Evolutionary conservation across 352 stramenopile species (phyloP).

Genomic region (Globisporangium acanthophoron): DNA sequence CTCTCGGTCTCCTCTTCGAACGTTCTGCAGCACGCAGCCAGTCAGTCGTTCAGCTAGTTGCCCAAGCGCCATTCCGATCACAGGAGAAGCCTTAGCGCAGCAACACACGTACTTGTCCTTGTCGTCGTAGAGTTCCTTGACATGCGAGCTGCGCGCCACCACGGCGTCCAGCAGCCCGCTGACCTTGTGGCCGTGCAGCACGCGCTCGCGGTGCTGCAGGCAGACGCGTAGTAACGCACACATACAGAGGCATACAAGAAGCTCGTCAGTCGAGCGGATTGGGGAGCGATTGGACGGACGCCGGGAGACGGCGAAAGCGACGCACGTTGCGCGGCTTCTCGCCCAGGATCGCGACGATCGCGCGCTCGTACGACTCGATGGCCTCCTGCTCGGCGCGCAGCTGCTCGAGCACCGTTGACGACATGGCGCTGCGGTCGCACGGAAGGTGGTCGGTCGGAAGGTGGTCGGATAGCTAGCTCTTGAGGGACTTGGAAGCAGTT

Average conservation of each 20-base stretch:
- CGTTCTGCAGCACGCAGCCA: slow-evolving; percentile 27
- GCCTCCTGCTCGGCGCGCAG: slow-evolving; percentile 76
- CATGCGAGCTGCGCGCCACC: slow-evolving; percentile 56
- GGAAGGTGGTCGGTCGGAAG: not conserved
- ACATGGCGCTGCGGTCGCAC: slow-evolving; percentile 35
- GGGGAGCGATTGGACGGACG: not conserved
- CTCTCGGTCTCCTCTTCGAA: slow-evolving; percentile 70
- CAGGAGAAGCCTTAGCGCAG: not conserved
- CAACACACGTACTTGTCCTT: slow-evolving; percentile 56
- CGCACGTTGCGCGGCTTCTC: slow-evolving; percentile 82
- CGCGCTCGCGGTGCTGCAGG: slow-evolving; percentile 61
- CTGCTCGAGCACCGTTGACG: slow-evolving; percentile 82
- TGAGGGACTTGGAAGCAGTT: too few relatives aligned
- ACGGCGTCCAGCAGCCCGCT: slow-evolving; percentile 75
- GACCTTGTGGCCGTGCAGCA: slow-evolving; percentile 82
- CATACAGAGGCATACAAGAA: slow-evolving; percentile 1
- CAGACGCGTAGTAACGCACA: not conserved
- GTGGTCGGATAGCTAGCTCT: too few relatives aligned
- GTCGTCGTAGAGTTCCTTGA: slow-evolving; percentile 78
- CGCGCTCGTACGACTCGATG: slow-evolving; percentile 72
- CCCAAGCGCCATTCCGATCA: not conserved
- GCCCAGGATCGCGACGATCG: slow-evolving; percentile 60
- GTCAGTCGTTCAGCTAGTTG: not conserved
- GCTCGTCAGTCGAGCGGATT: not conserved
- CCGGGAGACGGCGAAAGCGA: slow-evolving; percentile 1